Conservation (phyloP, 2,329 filamentous ascomycete species). For the Colletotrichum sansevieriae region DNA sequence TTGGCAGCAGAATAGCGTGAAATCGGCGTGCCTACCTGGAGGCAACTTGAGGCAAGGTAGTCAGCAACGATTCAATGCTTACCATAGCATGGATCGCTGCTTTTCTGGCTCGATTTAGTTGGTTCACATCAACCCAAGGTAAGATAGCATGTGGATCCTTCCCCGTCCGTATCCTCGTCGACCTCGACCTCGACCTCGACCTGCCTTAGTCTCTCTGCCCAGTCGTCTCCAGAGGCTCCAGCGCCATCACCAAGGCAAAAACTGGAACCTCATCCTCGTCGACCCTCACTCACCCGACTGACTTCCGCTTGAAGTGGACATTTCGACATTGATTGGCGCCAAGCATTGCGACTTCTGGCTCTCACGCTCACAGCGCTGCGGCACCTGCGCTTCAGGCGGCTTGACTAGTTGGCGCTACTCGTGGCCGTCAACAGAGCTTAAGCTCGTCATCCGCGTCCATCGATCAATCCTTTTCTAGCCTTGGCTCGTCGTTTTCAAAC, state of each 20-base stretch:
- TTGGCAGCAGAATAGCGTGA: too few relatives aligned
- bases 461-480: conserved; percentile 1
- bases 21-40: too few relatives aligned
- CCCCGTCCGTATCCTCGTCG: too few relatives aligned
- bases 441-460: conserved; percentile 24
- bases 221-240: too few relatives aligned
- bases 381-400: conserved; percentile 28
- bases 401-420: conserved; percentile 27
- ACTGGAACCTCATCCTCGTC: conserved; percentile 20
- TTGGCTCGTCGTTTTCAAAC: conserved; percentile 11
- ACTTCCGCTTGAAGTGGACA: conserved; percentile 3
- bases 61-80: conserved; percentile 1
- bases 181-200: neutral
- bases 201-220: too few relatives aligned
- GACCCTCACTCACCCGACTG: conserved; percentile 22
- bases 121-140: neutral
- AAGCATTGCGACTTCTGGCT: neutral
- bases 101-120: neutral
- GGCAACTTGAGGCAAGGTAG: neutral
- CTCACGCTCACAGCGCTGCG: neutral
- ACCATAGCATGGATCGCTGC: neutral
- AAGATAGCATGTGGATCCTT: conserved; percentile 5
- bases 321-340: neutral
- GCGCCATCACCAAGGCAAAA: conserved; percentile 10
- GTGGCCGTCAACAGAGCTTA: conserved; percentile 24